Evolutionary conservation across 805 yeast species (phyloP).

Genomic region (Candida tallmaniae): DNA sequence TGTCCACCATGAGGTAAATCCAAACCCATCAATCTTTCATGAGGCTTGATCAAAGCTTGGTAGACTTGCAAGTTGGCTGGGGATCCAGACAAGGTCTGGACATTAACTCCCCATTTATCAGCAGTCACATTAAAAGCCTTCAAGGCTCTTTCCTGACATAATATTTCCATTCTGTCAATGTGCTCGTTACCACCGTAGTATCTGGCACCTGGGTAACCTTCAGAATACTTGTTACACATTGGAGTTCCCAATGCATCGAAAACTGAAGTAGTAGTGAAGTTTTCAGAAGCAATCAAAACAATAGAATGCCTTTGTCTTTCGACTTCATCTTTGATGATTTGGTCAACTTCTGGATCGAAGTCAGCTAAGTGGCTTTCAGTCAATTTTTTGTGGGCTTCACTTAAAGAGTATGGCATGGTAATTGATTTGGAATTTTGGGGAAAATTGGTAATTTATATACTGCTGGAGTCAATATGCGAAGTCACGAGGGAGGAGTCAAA

Average conservation of each 20-base stretch:
- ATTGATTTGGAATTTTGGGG: too few relatives aligned
- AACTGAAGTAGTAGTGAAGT: slow-evolving; percentile 92
- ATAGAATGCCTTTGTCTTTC: slow-evolving; percentile 88
- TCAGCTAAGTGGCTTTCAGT: slow-evolving; percentile 61
- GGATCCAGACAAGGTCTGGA: slow-evolving; percentile 91
- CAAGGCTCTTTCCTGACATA: slow-evolving; percentile 90
- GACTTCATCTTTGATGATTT: slow-evolving; percentile 71
- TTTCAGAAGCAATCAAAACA: slow-evolving; percentile 91
- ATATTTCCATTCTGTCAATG: slow-evolving; percentile 84
- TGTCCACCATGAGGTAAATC: slow-evolving; percentile 99
- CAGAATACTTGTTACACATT: slow-evolving; percentile 97
- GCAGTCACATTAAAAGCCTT: slow-evolving; percentile 74
- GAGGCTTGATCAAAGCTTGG: slow-evolving; percentile 81
- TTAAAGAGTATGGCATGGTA: slow-evolving; percentile 42
- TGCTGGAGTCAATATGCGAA: too few relatives aligned
- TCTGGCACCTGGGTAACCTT: slow-evolving; percentile 97
- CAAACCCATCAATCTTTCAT: slow-evolving; percentile 94
- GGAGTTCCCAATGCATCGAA: slow-evolving; percentile 93
- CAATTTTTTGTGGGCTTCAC: slow-evolving; percentile 46
- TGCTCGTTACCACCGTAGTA: slow-evolving; percentile 97
- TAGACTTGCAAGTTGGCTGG: slow-evolving; percentile 95
- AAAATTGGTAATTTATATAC: too few relatives aligned
- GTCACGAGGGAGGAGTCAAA: too few relatives aligned
- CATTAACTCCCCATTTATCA: slow-evolving; percentile 94
- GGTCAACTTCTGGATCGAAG: slow-evolving; percentile 80